Conservation (phyloP, 2,329 filamentous ascomycete species). For the Colletotrichum karsti region DNA sequence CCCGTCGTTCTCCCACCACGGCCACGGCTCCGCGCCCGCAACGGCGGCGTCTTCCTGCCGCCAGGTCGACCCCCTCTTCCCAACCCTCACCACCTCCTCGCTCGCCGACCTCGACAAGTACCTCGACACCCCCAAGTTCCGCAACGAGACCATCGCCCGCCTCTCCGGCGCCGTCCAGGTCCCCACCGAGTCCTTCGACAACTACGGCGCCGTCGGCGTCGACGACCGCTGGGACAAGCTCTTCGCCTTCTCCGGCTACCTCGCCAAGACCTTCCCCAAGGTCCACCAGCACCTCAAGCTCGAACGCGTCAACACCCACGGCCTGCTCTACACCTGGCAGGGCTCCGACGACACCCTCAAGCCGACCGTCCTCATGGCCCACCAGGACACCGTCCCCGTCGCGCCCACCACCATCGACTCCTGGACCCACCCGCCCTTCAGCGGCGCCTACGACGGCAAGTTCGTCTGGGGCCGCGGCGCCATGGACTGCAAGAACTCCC, state of each 20-base stretch:
- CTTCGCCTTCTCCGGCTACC: conserved; percentile 58
- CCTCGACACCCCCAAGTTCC: conserved; percentile 40
- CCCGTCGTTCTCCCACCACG: neutral
- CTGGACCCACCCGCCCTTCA: conserved; percentile 69
- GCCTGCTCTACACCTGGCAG: conserved; percentile 65
- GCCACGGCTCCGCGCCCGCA: neutral
- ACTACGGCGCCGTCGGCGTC: conserved; percentile 60
- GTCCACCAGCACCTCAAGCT: conserved; percentile 56
- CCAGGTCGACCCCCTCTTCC: conserved; percentile 43
- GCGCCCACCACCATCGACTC: conserved; percentile 54
- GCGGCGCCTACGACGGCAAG: conserved; percentile 64
- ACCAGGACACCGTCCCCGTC: conserved; percentile 72
- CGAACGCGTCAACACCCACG: conserved; percentile 67
- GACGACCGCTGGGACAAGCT: conserved; percentile 69
- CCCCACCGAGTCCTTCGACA: conserved; percentile 63
- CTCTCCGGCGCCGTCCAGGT: conserved; percentile 59
- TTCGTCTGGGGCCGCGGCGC: conserved; percentile 70
- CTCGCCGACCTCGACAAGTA: conserved; percentile 42
- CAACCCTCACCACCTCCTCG: conserved; percentile 33
- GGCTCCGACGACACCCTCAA: conserved; percentile 59
- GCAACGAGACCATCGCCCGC: conserved; percentile 40
- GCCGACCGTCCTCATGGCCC: conserved; percentile 68
- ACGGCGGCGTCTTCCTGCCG: conserved; percentile 34
- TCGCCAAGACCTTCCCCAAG: conserved; percentile 60
- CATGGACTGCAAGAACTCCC: conserved; percentile 68